Base-by-base conservation (phyloP, 2,329 filamentous ascomycete genomes). In the Colletotrichum sp. region DNA sequence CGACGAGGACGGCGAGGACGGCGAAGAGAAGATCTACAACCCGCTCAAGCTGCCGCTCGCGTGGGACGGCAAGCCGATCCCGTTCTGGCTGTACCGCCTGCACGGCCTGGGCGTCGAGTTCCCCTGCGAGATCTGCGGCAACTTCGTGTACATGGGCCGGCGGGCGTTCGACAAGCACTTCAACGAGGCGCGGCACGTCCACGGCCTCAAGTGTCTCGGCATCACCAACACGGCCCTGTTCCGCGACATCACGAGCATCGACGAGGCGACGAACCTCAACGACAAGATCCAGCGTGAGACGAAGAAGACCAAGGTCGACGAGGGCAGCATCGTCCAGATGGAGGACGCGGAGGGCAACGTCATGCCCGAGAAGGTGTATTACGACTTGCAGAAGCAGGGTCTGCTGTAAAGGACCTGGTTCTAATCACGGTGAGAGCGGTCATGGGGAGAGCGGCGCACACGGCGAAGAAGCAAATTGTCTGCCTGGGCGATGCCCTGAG, bases 61-160 rank as follows among this genome's bases (percentile, higher is more conserved):
- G 4, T 99, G 98, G 98, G 97, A 99, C 80, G 97, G 98, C 80
- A 99, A 99, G 83, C 97, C 98, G 0, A 99, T 99, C 80, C 97
- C 98, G 1, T 99, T 97, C 88, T 99, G 97, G 97, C 90, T 99
- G 18, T 99, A 99, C 89, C 97, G 98, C 80, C 90, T 99, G 18
- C 97, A 99, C 82, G 97, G 97, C 2, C 88, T 99, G 30, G 97
- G 97, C 10, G 96, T 98, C 15, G 97, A 99, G 81, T 98, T 98
- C 80, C 90, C 94, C 1, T 99, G 97, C 88, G 96, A 99, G 84
- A 95, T 99, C 72, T 99, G 97, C 82, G 97, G 97, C 72, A 99
- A 99, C 85, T 98, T 96, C 82, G 96, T 98, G n/a, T 99, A 99
- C 87, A 98, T 98, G 94, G 97, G 97, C 18, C 91, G 97, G 28